Conservation (phyloP, 805 yeast genomes). For the Jamesozyma gamospora region DNA sequence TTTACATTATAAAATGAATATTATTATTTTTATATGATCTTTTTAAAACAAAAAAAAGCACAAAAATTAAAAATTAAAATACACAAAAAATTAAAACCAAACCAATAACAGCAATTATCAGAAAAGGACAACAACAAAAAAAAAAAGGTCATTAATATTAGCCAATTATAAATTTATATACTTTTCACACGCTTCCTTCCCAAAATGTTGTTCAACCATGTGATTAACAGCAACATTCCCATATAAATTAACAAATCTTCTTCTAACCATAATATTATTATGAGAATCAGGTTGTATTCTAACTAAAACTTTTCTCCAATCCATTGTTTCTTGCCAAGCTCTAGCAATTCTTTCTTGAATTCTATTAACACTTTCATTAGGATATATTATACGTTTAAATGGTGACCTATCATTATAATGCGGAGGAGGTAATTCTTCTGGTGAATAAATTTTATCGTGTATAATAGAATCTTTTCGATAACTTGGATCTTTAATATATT, state of each 20-base stretch:
- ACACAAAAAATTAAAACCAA: no score
- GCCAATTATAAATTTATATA: conserved; percentile 5
- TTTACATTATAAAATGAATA: no score
- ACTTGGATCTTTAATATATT: conserved; percentile 58
- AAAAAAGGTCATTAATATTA: no score
- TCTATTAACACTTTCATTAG: conserved; percentile 25
- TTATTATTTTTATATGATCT: no score
- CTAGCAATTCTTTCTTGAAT: conserved; percentile 69
- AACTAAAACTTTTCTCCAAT: conserved; percentile 86
- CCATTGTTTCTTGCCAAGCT: conserved; percentile 70
- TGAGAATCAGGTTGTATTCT: conserved; percentile 85
- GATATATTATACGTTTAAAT: conserved; percentile 23
- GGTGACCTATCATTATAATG: conserved; percentile 27
- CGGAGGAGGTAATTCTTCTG: conserved; percentile 53
- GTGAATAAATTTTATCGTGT: conserved; percentile 71
- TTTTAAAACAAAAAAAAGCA: no score
- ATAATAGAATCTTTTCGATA: conserved; percentile 57
- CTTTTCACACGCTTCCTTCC: conserved; percentile 15
- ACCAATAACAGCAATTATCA: not conserved
- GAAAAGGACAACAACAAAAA: no score
- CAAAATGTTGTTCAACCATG: conserved; percentile 46
- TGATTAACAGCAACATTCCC: conserved; percentile 94
- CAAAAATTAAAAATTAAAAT: no score
- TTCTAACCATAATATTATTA: conserved; percentile 77
- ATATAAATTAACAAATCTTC: conserved; percentile 74